A percentile compares a stretch with the other conserved stretches of the same genome.
These are phyloP conservation scores for Globisporangium uncinulatum DNA, from an alignment of 352 stramenopile genomes.

Conservation along the genomic window DNA sequence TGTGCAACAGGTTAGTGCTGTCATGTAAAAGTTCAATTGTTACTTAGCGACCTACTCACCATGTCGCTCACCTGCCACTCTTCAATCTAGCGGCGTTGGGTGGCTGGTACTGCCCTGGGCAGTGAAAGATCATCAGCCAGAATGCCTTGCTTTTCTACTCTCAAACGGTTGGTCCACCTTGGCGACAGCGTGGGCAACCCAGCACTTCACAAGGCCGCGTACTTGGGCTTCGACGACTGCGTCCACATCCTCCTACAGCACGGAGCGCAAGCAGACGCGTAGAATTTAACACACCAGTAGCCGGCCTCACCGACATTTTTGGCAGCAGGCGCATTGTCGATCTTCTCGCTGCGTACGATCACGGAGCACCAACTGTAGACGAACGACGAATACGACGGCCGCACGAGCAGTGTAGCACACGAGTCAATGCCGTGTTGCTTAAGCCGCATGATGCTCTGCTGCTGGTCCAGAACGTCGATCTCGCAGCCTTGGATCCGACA, in stretches of 20 bases:
- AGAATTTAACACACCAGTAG: conserved; percentile 30
- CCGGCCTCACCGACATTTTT: conserved; percentile 32
- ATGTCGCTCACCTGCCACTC: too few relatives aligned
- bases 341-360: conserved; percentile 13
- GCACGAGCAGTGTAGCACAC: too few relatives aligned
- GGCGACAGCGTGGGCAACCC: conserved; percentile 31
- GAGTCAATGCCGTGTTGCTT: not conserved
- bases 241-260: conserved; percentile 22
- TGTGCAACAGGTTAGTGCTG: too few relatives aligned
- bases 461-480: conserved; percentile 6
- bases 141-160: conserved; percentile 24
- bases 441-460: not conserved
- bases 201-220: conserved; percentile 39
- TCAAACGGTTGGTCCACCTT: conserved; percentile 23
- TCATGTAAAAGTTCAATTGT: too few relatives aligned
- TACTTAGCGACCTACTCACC: too few relatives aligned
- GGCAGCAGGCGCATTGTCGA: conserved; percentile 26
- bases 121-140: conserved; percentile 27
- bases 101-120: conserved; percentile 38
- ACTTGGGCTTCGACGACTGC: conserved; percentile 30
- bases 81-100: too few relatives aligned
- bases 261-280: conserved; percentile 18
- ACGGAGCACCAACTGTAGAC: not conserved
- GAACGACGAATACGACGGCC: too few relatives aligned
- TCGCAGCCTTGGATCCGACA: not conserved